Percentiles rank a stretch among this genome's conserved stretches.
Conservation (phyloP, 1,284 basidiomycete genomes). For the Coriolopsis trogii region DNA sequence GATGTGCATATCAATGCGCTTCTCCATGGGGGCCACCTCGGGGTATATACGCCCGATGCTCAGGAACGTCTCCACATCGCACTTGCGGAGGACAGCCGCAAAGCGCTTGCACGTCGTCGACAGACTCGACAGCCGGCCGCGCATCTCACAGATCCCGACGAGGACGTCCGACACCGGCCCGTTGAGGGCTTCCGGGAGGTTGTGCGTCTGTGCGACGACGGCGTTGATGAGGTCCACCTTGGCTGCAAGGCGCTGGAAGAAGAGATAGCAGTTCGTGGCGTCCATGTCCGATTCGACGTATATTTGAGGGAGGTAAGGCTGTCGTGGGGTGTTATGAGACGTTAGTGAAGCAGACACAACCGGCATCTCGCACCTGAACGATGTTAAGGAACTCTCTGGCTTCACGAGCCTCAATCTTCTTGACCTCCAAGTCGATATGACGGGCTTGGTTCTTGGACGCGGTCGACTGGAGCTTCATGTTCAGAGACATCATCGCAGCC, state of each 20-base stretch:
- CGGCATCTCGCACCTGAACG: conserved; percentile 54
- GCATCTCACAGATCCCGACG: conserved; percentile 92
- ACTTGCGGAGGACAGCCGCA: conserved; percentile 76
- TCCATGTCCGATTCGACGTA: conserved; percentile 81
- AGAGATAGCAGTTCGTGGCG: conserved; percentile 85
- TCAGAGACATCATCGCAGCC: conserved; percentile 87
- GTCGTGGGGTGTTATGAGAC: background rate
- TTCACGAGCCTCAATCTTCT: conserved; percentile 82
- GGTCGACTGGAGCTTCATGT: conserved; percentile 89
- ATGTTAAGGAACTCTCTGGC: conserved; percentile 76
- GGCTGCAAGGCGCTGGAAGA: conserved; percentile 85
- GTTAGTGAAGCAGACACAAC: background rate
- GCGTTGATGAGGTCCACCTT: conserved; percentile 87
- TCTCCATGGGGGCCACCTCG: conserved; percentile 89
- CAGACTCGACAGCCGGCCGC: conserved; percentile 78
- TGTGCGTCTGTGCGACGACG: conserved; percentile 80
- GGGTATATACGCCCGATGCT: conserved; percentile 82
- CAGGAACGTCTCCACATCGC: conserved; percentile 83
- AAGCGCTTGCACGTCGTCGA: conserved; percentile 88
- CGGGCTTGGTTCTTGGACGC: conserved; percentile 89
- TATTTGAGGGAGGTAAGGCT: conserved; percentile 26
- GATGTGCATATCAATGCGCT: conserved; percentile 90
- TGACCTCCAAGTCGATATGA: conserved; percentile 86
- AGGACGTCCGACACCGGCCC: conserved; percentile 79
- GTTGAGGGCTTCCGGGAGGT: conserved; percentile 82